A percentile compares a stretch with the other conserved stretches of the same genome.
Conservation (phyloP, 2,329 filamentous ascomycete genomes). For the Juglanconis sp. region DNA sequence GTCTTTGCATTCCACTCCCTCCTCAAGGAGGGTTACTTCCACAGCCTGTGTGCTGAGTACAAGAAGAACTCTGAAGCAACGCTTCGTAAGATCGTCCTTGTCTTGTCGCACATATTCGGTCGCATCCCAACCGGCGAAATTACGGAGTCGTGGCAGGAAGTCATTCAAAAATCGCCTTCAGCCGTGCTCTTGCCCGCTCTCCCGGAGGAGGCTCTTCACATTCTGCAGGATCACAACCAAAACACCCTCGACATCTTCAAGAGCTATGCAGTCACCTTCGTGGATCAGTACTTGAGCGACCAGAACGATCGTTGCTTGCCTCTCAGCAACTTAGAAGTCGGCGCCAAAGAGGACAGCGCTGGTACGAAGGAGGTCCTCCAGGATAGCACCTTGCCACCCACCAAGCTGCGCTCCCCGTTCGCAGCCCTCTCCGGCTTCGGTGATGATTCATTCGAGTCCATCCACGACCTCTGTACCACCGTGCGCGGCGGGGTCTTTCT, state of each 20-base stretch:
- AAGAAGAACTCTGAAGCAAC: constrained; percentile 46
- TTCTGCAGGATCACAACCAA: constrained; percentile 61
- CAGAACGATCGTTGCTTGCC: constrained; percentile 54
- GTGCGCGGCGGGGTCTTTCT: constrained; percentile 69
- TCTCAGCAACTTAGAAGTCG: constrained; percentile 50
- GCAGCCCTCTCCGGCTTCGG: constrained; percentile 66
- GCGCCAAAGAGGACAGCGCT: constrained; percentile 26
- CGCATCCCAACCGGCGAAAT: constrained; percentile 49
- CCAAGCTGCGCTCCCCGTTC: constrained; percentile 62
- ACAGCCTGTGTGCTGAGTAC: constrained; percentile 56
- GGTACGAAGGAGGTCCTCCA: neutral
- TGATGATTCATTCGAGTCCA: constrained; percentile 57
- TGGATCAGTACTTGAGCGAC: constrained; percentile 57
- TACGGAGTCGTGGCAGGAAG: constrained; percentile 41
- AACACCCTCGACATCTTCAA: constrained; percentile 65
- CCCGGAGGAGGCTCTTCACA: constrained; percentile 51
- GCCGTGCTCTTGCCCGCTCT: constrained; percentile 63
- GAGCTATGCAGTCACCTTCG: constrained; percentile 66
- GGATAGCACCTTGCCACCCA: constrained; percentile 30
- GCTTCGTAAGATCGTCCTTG: constrained; percentile 60
- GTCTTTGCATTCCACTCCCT: constrained; percentile 75
- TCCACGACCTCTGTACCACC: constrained; percentile 65
- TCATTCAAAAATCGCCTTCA: constrained; percentile 57
- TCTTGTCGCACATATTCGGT: constrained; percentile 69
- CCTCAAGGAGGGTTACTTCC: constrained; percentile 68